These are phyloP conservation scores for Achlya hypogyna DNA, from an alignment of 352 stramenopile species.

Conservation along the genomic window DNA sequence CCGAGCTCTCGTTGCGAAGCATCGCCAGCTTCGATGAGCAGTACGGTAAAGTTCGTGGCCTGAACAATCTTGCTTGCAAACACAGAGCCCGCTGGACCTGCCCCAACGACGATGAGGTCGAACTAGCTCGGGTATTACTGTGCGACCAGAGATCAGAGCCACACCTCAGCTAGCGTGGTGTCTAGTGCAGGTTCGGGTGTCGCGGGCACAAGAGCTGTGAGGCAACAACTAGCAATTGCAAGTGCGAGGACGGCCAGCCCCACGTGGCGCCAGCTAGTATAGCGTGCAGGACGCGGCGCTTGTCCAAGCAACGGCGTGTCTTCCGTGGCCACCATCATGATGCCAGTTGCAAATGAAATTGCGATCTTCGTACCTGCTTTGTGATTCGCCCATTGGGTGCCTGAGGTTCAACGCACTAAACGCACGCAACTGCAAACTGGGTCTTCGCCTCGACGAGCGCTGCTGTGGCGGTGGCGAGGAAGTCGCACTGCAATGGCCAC, in stretches of 20 bases:
- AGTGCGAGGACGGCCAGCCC: background rate
- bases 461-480: no score
- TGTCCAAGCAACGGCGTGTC: background rate
- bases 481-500: no score
- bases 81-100: constrained; percentile 46
- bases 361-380: background rate
- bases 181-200: background rate
- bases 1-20: constrained; percentile 46
- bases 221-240: background rate
- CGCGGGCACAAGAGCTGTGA: background rate
- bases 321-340: background rate
- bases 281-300: background rate
- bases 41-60: constrained; percentile 42
- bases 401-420: no score
- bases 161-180: background rate
- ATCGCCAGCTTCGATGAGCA: constrained; percentile 56
- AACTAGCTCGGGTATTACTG: constrained; percentile 25
- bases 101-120: constrained; percentile 54
- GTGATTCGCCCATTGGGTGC: no score
- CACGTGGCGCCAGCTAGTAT: background rate
- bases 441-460: no score
- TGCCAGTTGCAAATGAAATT: background rate
- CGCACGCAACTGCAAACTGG: no score
- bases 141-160: background rate
- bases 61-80: constrained; percentile 44